Base-by-base conservation (phyloP, 257 asterid species). In the Ophiorrhiza pumila region DNA sequence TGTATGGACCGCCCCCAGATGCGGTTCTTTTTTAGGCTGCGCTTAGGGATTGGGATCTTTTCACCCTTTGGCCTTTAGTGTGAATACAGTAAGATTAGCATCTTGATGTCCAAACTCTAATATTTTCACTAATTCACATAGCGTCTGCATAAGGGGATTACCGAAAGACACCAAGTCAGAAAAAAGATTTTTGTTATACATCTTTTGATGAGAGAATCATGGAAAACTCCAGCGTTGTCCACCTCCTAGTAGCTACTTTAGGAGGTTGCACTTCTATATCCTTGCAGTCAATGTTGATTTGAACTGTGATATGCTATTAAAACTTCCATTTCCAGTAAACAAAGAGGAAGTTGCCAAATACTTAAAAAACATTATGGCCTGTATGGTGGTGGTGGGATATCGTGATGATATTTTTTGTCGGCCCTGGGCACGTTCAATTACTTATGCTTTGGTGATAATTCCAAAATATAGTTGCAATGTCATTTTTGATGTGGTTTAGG, bases 1-100 rank as follows among this genome's bases (percentile, higher is more conserved):
- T 93, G 14, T 93, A 93, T 61, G 98, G 98, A 65, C 96, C 97
- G 34, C 97, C 98, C 25, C 92, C 95, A 27, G 98, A 93, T 60
- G 78, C 81, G 81, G 63, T 85, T 69, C 84, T 93, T 27, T 93
- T 91, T 76, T 93, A 89, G 81, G 80, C 73, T 49, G 72, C 69
- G 42, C 27, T 25, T 29, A 5, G 45, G 18, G 10, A n/a, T 17
- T 70, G 70, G 22, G 22, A 20, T 15, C 11, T 49, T 18, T 27
- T 37, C n/a, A n/a, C n/a, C n/a, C n/a, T n/a, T n/a, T n/a, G n/a
- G n/a, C n/a, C n/a, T n/a, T n/a, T n/a, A n/a, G n/a, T n/a, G n/a
- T n/a, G n/a, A n/a, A n/a, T n/a, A 17, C 32, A 6, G n/a, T 23
- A 9, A 23, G 61, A 56, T 32, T 8, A n/a, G 13, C 34, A 8